Evolutionary conservation across 73 alveolate genomes (phyloP).

Genomic region (Durusdinium trenchii): DNA sequence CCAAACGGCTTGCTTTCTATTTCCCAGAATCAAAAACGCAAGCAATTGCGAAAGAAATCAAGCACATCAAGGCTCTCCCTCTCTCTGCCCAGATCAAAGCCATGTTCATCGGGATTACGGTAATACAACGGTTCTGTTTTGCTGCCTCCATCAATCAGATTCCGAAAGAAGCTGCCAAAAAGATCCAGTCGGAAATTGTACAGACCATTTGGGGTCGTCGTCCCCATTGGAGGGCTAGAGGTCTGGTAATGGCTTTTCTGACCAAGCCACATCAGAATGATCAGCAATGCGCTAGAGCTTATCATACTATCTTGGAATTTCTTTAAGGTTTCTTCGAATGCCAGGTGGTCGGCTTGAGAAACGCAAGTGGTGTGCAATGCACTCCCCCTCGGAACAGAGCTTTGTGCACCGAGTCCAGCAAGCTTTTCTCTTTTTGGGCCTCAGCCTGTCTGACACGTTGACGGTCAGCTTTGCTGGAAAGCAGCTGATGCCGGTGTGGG

Average conservation of each 20-base stretch:
- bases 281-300: neutral
- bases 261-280: neutral
- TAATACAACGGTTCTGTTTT: neutral
- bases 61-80: neutral
- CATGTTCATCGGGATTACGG: neutral
- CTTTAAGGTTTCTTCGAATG: too few relatives aligned
- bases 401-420: too few relatives aligned
- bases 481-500: too few relatives aligned
- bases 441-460: too few relatives aligned
- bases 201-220: neutral
- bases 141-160: neutral
- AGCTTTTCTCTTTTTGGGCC: too few relatives aligned
- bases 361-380: too few relatives aligned
- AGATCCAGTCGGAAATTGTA: neutral
- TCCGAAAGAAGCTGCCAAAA: neutral
- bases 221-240: neutral
- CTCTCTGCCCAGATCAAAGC: neutral
- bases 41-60: neutral
- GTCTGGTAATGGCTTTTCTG: neutral
- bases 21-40: neutral
- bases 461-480: too few relatives aligned
- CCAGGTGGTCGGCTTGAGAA: too few relatives aligned
- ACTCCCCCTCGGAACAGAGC: too few relatives aligned
- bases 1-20: neutral
- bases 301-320: neutral